A percentile compares a stretch with the other conserved stretches of the same genome.
phyloP scores from a whole-genome alignment of 768 basidiomycete species.

The Lactarius psammicola region DNA sequence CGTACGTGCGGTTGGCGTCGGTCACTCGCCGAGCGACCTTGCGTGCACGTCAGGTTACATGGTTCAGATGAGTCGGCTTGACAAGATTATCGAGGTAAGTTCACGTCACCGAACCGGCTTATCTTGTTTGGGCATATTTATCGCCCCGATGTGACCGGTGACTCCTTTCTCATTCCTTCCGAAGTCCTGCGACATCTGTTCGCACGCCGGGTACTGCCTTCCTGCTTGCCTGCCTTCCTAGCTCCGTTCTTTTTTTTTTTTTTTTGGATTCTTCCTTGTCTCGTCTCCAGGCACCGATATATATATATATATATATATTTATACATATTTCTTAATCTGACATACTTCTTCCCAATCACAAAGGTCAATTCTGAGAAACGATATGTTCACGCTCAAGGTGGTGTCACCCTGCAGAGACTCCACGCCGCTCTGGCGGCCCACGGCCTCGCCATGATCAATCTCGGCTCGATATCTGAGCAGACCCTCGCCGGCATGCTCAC shows the following conservation, averaged over 20 bases:
- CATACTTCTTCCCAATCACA: slow-evolving; percentile 11
- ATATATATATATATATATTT: too few species aligned
- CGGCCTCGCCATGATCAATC: slow-evolving; percentile 82
- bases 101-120: slow-evolving; percentile 22
- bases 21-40: slow-evolving; percentile 92
- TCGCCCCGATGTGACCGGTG: background rate
- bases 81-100: slow-evolving; percentile 74
- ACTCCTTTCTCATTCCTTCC: background rate
- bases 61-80: slow-evolving; percentile 73
- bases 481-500: slow-evolving; percentile 89
- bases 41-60: slow-evolving; percentile 88
- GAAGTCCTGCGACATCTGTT: background rate
- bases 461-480: slow-evolving; percentile 97
- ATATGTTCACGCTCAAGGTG: slow-evolving; percentile 71
- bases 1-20: slow-evolving; percentile 83
- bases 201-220: slow-evolving; percentile 9
- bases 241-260: background rate
- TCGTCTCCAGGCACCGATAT: slow-evolving; percentile 19
- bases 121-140: slow-evolving; percentile 15
- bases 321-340: slow-evolving; percentile 24
- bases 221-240: background rate
- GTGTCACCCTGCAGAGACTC: slow-evolving; percentile 73
- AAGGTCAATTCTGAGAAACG: slow-evolving; percentile 70
- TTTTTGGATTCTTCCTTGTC: slow-evolving; percentile 7
- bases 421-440: slow-evolving; percentile 63